These are phyloP conservation scores for Diaporthe sp. DNA, from an alignment of 2,329 filamentous ascomycete genomes.

Conservation along the genomic window DNA sequence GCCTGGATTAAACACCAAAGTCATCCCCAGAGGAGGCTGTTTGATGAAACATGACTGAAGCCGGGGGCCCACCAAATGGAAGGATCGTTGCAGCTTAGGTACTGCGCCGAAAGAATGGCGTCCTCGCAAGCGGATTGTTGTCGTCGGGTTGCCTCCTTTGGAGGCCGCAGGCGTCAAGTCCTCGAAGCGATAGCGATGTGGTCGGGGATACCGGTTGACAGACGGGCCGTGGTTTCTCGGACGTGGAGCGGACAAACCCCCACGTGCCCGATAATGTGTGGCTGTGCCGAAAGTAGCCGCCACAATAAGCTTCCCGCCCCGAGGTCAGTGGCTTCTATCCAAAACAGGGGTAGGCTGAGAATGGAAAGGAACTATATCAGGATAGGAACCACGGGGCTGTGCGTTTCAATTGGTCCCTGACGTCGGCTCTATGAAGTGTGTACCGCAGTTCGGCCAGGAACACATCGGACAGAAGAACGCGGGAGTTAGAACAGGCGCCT, in stretches of 20 bases:
- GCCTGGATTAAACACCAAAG: not conserved
- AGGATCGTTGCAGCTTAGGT: not conserved
- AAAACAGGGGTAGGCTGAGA: slow-evolving; percentile 18
- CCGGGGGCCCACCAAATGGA: not conserved
- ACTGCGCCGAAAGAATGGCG: not conserved
- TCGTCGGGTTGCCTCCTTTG: not conserved
- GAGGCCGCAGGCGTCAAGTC: slow-evolving; percentile 3
- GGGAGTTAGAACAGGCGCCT: no score
- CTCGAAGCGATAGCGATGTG: not conserved
- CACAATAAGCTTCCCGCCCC: slow-evolving; percentile 10
- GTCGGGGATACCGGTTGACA: slow-evolving; percentile 7
- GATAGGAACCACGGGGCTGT: slow-evolving; percentile 10
- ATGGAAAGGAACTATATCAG: not conserved
- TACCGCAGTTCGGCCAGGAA: not conserved
- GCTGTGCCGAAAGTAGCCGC: slow-evolving; percentile 11
- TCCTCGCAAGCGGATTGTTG: not conserved
- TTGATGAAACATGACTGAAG: not conserved
- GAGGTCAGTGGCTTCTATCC: slow-evolving; percentile 17
- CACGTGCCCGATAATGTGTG: not conserved
- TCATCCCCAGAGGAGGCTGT: not conserved
- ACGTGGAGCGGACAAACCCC: not conserved
- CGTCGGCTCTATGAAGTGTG: slow-evolving; percentile 14
- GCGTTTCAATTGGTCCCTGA: slow-evolving; percentile 21
- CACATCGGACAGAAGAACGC: not conserved
- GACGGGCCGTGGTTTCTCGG: not conserved